These are phyloP conservation scores for Saccharata proteae DNA, from an alignment of 2,329 filamentous ascomycete species.

Conservation along the genomic window DNA sequence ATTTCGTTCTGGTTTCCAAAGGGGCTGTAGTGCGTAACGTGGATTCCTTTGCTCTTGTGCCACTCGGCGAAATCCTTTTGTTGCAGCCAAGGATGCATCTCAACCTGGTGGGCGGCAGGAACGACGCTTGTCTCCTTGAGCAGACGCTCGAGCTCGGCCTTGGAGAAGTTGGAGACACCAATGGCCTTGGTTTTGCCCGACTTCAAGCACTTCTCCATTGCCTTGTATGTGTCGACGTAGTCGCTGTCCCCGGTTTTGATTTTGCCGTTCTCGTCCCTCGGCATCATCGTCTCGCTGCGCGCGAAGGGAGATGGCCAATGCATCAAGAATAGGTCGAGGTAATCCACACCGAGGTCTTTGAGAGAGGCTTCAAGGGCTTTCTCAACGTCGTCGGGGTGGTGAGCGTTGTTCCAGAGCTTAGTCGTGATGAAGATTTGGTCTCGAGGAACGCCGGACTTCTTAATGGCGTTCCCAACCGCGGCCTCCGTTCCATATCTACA, in stretches of 20 bases:
- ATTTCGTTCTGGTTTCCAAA: conserved; percentile 3
- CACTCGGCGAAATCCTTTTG: conserved; percentile 37
- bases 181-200: conserved; percentile 23
- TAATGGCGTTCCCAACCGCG: conserved; percentile 53
- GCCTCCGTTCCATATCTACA: conserved; percentile 43
- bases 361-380: conserved; percentile 30
- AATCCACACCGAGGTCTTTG: conserved; percentile 26
- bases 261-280: conserved; percentile 39
- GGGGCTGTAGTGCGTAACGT: conserved; percentile 17
- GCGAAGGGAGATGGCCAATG: conserved; percentile 50
- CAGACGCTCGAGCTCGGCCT: conserved; percentile 35
- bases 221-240: conserved; percentile 41
- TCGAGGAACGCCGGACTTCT: conserved; percentile 50
- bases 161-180: conserved; percentile 41
- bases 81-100: conserved; percentile 42
- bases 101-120: conserved; percentile 39
- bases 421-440: conserved; percentile 54
- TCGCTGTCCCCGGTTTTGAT: conserved; percentile 32
- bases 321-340: conserved; percentile 15
- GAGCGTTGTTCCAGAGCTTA: conserved; percentile 54
- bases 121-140: conserved; percentile 32
- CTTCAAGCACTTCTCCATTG: conserved; percentile 32
- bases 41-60: conserved; percentile 38
- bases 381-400: conserved; percentile 14
- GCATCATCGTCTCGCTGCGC: conserved; percentile 34